These are phyloP conservation scores for Boletus reticuloceps DNA, from an alignment of 768 basidiomycete genomes.

Conservation along the genomic window DNA sequence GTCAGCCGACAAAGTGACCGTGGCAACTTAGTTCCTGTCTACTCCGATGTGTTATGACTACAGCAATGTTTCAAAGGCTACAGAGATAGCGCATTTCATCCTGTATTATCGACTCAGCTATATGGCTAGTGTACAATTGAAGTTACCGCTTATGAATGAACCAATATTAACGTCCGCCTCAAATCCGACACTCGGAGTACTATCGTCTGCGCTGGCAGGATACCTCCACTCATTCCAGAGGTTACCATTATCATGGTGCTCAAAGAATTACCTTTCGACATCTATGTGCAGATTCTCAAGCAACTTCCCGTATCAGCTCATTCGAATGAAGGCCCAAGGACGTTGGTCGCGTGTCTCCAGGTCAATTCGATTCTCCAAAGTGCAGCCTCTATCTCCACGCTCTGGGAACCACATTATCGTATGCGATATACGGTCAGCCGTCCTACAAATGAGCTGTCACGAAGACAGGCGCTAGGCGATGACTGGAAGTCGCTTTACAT, in stretches of 20 bases:
- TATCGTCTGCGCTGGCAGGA: too few species aligned
- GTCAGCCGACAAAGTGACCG: too few species aligned
- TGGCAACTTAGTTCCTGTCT: too few species aligned
- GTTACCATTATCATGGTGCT: constrained; percentile 14
- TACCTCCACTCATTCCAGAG: too few species aligned
- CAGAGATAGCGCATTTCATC: too few species aligned
- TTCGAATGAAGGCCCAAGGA: constrained; percentile 26
- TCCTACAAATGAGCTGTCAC: constrained; percentile 34
- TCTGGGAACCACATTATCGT: constrained; percentile 57
- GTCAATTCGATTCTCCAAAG: constrained; percentile 40
- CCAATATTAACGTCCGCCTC: too few species aligned
- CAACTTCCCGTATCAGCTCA: constrained; percentile 28
- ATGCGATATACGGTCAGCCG: constrained; percentile 45
- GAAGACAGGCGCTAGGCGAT: constrained; percentile 26
- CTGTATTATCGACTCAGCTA: too few species aligned
- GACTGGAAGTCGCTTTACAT: constrained; percentile 50
- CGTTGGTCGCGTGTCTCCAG: constrained; percentile 41
- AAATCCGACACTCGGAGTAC: constrained; percentile 1
- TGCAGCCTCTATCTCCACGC: constrained; percentile 37
- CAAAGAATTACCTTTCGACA: constrained; percentile 32
- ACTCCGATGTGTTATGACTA: too few species aligned
- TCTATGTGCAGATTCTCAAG: constrained; percentile 37
- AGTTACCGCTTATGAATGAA: too few species aligned
- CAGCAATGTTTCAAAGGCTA: too few species aligned
- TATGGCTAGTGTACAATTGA: too few species aligned